Evolutionary conservation across 1,284 basidiomycete species (phyloP).

Genomic region (Apiotrichum montevideense): DNA sequence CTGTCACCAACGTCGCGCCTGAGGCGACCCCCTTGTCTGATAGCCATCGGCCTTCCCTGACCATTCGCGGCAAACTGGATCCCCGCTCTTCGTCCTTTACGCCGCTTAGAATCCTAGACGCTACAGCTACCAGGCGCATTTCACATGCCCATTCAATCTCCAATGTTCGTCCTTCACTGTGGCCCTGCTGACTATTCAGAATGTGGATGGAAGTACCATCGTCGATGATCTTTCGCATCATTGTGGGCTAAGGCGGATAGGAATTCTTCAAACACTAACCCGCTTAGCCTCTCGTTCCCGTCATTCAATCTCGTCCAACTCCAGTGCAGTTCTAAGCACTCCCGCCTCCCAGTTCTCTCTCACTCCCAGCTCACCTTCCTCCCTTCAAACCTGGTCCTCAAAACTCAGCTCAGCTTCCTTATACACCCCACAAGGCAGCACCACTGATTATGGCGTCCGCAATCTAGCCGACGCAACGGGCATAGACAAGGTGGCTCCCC

Average conservation of each 20-base stretch:
- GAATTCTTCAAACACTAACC: not conserved
- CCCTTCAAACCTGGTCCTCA: not conserved
- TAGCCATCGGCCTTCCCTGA: not conserved
- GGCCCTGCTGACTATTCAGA: not conserved
- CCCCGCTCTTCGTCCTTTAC: not conserved
- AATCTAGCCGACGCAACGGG: not conserved
- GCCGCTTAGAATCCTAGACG: conserved; percentile 1
- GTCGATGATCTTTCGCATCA: not conserved
- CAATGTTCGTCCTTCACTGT: not conserved
- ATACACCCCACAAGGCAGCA: not conserved
- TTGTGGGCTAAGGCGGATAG: not conserved
- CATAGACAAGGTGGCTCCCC: not conserved
- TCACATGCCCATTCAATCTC: not conserved
- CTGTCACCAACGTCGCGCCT: no score
- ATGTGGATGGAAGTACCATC: not conserved
- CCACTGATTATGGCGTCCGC: not conserved
- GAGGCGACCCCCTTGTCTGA: no score
- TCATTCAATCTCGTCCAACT: not conserved
- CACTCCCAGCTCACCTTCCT: not conserved
- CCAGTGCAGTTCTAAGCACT: conserved; percentile 1
- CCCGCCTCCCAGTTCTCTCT: conserved; percentile 2
- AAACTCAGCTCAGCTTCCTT: not conserved
- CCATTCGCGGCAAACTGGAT: conserved; percentile 1
- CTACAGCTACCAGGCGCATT: not conserved
- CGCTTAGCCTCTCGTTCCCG: not conserved